A percentile compares a stretch with the other conserved stretches of the same genome.
Evolutionary conservation across 345 rosid species (phyloP).

Genomic region (Geranium rotundifolium): DNA sequence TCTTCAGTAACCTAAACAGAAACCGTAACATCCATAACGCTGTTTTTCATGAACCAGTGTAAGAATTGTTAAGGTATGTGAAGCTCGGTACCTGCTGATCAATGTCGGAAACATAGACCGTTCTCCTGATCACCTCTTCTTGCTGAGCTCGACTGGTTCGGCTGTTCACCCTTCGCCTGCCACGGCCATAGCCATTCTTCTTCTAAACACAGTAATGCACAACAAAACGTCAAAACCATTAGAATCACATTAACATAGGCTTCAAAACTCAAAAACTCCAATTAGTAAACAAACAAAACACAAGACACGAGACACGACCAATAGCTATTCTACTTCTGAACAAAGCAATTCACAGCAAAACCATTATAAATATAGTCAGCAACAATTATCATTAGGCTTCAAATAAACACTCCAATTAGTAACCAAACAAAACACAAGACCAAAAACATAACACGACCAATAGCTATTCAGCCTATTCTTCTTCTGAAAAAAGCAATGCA

Average conservation of each 20-base stretch:
- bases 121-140: slow-evolving; percentile 76
- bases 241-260: too few species aligned
- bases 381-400: not conserved
- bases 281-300: too few species aligned
- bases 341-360: too few species aligned
- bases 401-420: not conserved
- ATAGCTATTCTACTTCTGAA: too few species aligned
- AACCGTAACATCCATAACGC: not conserved
- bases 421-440: slow-evolving; percentile 53
- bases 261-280: too few species aligned
- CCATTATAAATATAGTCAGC: not conserved
- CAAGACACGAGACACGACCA: too few species aligned
- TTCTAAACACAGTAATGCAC: slow-evolving; percentile 34
- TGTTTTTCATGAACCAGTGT: too few species aligned
- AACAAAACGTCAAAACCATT: not conserved
- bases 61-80: not conserved
- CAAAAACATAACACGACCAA: slow-evolving; percentile 56
- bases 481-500: slow-evolving; percentile 37
- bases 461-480: slow-evolving; percentile 11
- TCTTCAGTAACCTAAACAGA: slow-evolving; percentile 68
- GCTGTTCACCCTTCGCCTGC: slow-evolving; percentile 61
- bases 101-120: slow-evolving; percentile 77
- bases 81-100: slow-evolving; percentile 44
- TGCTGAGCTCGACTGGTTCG: slow-evolving; percentile 82
- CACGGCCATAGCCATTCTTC: slow-evolving; percentile 55